Conservation (phyloP, 148 eudicot genomes). For the Spergularia bocconei region DNA sequence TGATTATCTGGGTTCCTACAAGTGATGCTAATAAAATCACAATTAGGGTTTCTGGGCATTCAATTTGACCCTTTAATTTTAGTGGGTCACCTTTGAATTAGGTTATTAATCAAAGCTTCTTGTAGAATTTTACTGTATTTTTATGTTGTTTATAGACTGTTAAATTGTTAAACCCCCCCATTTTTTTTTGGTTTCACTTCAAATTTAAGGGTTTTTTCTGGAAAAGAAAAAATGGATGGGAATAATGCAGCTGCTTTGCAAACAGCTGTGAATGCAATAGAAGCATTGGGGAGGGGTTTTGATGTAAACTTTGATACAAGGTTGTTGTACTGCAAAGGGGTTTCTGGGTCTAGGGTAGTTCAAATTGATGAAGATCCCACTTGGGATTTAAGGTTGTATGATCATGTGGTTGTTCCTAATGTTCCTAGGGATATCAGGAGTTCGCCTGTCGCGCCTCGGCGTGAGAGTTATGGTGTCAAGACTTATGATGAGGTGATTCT, state of each 20-base stretch:
- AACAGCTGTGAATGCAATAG: conserved; percentile 68
- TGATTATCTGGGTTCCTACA: conserved; percentile 10
- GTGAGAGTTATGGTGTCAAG: conserved; percentile 60
- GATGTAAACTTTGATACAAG: conserved; percentile 89
- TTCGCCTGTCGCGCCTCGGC: conserved; percentile 35
- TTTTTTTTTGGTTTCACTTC: neutral
- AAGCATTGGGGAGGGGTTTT: conserved; percentile 88
- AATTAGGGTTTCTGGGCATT: conserved; percentile 33
- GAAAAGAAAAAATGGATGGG: conserved; percentile 61
- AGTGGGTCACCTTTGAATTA: conserved; percentile 22
- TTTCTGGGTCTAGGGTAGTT: conserved; percentile 67
- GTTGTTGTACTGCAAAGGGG: conserved; percentile 84
- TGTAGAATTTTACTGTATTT: neutral
- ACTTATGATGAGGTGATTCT: conserved; percentile 63
- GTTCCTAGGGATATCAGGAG: conserved; percentile 59
- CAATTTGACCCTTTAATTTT: conserved; percentile 14
- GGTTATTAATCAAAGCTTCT: neutral
- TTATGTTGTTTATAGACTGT: neutral
- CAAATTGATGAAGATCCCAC: conserved; percentile 67
- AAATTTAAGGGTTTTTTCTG: conserved; percentile 16
- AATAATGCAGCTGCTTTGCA: conserved; percentile 80
- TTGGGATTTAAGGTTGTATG: conserved; percentile 65
- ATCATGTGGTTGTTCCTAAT: conserved; percentile 53
- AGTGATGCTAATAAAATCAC: neutral
- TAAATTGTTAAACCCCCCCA: neutral